phyloP scores from a whole-genome alignment of 768 basidiomycete species.

The Lentinula lateritia region DNA sequence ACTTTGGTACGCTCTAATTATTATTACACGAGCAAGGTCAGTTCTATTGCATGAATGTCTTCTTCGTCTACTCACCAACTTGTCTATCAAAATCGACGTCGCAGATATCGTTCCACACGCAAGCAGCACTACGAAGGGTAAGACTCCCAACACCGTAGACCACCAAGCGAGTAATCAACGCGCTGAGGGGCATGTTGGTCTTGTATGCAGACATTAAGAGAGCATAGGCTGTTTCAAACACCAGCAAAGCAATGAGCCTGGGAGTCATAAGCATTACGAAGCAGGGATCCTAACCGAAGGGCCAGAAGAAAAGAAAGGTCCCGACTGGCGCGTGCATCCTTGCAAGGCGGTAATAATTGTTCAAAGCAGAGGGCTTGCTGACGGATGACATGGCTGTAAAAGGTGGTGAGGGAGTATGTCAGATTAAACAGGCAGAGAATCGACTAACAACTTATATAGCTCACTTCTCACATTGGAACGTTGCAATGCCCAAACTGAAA shows the following conservation, averaged over 20 bases:
- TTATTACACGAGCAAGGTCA: background rate
- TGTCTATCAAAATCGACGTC: slow-evolving; percentile 19
- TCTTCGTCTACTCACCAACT: slow-evolving; percentile 14
- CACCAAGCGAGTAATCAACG: slow-evolving; percentile 9
- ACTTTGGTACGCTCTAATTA: slow-evolving; percentile 19
- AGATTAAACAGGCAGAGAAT: background rate
- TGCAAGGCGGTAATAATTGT: background rate
- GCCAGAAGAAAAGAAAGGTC: slow-evolving; percentile 16
- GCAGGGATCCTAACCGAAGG: slow-evolving; percentile 8
- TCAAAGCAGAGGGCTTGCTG: background rate
- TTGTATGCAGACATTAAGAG: slow-evolving; percentile 15
- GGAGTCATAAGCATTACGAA: background rate
- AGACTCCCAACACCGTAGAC: slow-evolving; percentile 11
- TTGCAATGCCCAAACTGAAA: background rate
- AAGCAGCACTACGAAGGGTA: slow-evolving; percentile 17
- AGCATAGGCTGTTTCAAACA: slow-evolving; percentile 11
- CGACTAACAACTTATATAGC: background rate
- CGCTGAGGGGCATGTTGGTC: slow-evolving; percentile 5
- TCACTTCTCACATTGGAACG: background rate
- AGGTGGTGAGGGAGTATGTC: background rate
- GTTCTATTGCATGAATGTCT: background rate
- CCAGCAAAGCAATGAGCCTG: background rate
- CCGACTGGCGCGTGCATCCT: slow-evolving; percentile 11
- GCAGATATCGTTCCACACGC: slow-evolving; percentile 22
- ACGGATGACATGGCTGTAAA: background rate